Evolutionary conservation across 1,284 basidiomycete species (phyloP).

Genomic region (Boletus sp.): DNA sequence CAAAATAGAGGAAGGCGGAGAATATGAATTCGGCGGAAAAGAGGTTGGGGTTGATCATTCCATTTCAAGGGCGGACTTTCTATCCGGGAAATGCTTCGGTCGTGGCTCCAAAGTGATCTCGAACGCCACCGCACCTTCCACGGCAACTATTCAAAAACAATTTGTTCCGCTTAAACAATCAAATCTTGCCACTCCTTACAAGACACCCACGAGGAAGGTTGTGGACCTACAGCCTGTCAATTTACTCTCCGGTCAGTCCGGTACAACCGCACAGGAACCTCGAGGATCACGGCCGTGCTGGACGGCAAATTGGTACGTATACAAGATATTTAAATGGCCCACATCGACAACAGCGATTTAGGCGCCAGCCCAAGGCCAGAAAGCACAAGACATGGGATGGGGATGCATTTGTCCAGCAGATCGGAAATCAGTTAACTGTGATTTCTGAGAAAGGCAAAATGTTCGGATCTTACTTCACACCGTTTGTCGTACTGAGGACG

Average conservation of each 20-base stretch:
- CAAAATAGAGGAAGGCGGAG: slow-evolving; percentile 47
- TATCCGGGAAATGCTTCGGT: slow-evolving; percentile 65
- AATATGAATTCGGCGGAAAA: slow-evolving; percentile 62
- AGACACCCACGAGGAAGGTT: slow-evolving; percentile 27
- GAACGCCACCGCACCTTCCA: slow-evolving; percentile 13
- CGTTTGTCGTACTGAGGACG: slow-evolving; percentile 12
- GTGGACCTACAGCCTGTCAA: slow-evolving; percentile 46
- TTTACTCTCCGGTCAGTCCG: slow-evolving; percentile 28
- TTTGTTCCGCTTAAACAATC: slow-evolving; percentile 45
- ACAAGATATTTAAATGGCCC: neutral
- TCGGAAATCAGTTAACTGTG: slow-evolving; percentile 54
- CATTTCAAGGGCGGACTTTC: slow-evolving; percentile 56
- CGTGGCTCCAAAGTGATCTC: slow-evolving; percentile 28
- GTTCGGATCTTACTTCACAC: slow-evolving; percentile 37
- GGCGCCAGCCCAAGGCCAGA: slow-evolving; percentile 74
- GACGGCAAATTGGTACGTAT: slow-evolving; percentile 65
- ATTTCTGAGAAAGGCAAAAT: slow-evolving; percentile 68
- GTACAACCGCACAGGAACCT: slow-evolving; percentile 2
- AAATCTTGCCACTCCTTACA: slow-evolving; percentile 31
- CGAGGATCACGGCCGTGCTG: slow-evolving; percentile 45
- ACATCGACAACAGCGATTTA: slow-evolving; percentile 29
- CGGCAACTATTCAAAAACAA: slow-evolving; percentile 38
- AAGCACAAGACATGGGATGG: slow-evolving; percentile 93
- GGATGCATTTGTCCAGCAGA: slow-evolving; percentile 60
- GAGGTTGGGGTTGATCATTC: slow-evolving; percentile 68